Evolutionary conservation across 2,329 filamentous ascomycete genomes (phyloP), one percentile per base, ranked within the genome.

Genomic region (Colletotrichum lentis): DNA sequence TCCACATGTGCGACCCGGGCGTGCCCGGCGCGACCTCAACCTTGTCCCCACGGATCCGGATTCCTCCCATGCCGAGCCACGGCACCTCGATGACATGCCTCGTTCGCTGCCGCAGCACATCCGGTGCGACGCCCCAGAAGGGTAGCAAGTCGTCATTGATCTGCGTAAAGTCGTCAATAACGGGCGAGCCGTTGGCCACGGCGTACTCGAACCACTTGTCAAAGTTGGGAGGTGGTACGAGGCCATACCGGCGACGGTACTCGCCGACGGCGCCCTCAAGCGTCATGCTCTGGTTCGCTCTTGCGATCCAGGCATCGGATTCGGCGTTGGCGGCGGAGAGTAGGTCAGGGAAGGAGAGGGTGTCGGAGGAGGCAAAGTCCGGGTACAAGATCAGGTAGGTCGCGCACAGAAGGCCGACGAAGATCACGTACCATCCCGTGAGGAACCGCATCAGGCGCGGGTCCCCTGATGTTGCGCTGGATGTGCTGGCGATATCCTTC

Each of bases 161-260:
- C 46, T 89, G 90, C 72, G 92, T 90, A 72, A 91, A 96, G 74
- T 91, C 88, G 73, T 96, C 92, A 62, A 94, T 87, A 66, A 94
- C 81, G 63, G 87, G 83, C 0, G 92, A 91, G 0, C 85, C 83
- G 67, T 84, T 87, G 14, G 84, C 81, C 67, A 83, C 85, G 7
- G 92, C 91, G 74, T 91, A 94, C 41, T 90, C 84, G 74, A 89
- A 94, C 92, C 92, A 96, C 71, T 88, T 88, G 74, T 94, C 91
- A 72, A 95, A 96, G 70, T 91, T 85, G 3, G 88, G 90, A 14
- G 92, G 92, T 18, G 92, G 92, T 16, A 92, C 85, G 11, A 87
- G 85, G 73, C 91, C 69, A 67, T 84, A 78, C 6, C 82, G 78
- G 37, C 78, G 77, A 11, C 74, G 77, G 70, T 84, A 85, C 71